Conservation (phyloP, 768 basidiomycete genomes). For the Xerocomellus amylosporus region DNA sequence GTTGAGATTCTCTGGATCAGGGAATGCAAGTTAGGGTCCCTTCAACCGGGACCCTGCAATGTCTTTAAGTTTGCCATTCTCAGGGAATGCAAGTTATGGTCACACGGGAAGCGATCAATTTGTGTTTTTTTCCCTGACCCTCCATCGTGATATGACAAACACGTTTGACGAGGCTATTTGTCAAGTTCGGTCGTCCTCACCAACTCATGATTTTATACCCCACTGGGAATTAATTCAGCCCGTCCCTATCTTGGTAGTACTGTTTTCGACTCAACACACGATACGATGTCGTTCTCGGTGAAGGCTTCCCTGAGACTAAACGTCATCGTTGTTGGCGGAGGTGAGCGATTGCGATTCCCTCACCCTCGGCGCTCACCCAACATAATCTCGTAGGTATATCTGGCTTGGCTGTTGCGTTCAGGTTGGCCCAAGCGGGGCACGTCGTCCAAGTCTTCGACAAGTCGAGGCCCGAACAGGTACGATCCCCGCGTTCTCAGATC, state of each 20-base stretch:
- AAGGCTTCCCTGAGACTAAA: slow-evolving; percentile 14
- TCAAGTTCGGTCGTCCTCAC: background rate
- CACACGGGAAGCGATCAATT: slow-evolving; percentile 3
- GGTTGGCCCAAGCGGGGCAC: slow-evolving; percentile 55
- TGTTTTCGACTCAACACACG: background rate
- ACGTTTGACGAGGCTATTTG: background rate
- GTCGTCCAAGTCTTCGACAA: slow-evolving; percentile 51
- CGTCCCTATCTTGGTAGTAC: background rate
- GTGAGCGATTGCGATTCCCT: slow-evolving; percentile 7
- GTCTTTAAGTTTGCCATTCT: too few relatives aligned
- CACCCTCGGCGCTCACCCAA: background rate
- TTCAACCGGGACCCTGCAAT: too few relatives aligned
- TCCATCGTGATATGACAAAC: background rate
- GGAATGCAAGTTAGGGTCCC: too few relatives aligned
- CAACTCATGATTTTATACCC: background rate
- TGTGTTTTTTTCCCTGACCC: background rate
- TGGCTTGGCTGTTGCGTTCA: slow-evolving; percentile 53
- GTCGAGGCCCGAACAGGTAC: slow-evolving; percentile 40
- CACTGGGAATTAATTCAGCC: background rate
- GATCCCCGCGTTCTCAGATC: background rate
- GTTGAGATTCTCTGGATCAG: background rate
- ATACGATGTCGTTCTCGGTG: slow-evolving; percentile 1
- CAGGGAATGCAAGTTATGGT: too few relatives aligned
- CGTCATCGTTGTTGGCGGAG: slow-evolving; percentile 19
- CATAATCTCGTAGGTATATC: slow-evolving; percentile 33